Evolutionary conservation across 2,329 filamentous ascomycete species (phyloP).

Genomic region (Ophiostoma triangulosporum): DNA sequence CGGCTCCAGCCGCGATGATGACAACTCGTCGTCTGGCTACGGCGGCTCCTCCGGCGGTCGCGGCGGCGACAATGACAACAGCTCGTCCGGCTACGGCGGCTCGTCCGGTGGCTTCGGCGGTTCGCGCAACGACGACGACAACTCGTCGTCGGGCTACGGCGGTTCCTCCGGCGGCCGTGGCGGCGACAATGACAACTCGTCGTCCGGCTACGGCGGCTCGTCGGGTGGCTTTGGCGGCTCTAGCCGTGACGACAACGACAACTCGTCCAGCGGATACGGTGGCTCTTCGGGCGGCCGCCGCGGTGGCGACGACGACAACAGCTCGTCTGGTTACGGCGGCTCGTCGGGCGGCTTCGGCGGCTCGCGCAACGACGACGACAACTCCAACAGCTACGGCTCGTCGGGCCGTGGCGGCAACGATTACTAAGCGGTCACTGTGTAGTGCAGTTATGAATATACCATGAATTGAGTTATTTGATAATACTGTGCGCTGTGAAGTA

Average conservation of each 20-base stretch:
- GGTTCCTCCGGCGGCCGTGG: background rate
- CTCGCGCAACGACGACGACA: background rate
- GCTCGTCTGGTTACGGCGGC: constrained; percentile 11
- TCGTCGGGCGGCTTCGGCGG: constrained; percentile 1
- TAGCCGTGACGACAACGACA: constrained; percentile 2
- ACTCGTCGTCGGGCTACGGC: background rate
- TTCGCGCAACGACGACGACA: constrained; percentile 13
- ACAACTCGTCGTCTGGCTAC: constrained; percentile 7
- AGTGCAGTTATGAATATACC: background rate
- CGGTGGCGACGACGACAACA: constrained; percentile 3
- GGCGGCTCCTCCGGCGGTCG: constrained; percentile 14
- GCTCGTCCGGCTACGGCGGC: constrained; percentile 10
- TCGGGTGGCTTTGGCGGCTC: background rate
- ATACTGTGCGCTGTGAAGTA: too few species aligned
- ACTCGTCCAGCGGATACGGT: constrained; percentile 6
- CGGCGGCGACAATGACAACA: constrained; percentile 13
- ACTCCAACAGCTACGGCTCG: constrained; percentile 8
- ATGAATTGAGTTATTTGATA: too few species aligned
- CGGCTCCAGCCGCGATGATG: background rate
- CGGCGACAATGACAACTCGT: constrained; percentile 11
- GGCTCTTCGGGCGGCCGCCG: constrained; percentile 7
- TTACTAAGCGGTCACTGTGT: constrained; percentile 4
- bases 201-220: constrained; percentile 1
- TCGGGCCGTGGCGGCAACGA: constrained; percentile 4
- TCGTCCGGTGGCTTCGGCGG: constrained; percentile 12